Base-by-base conservation (phyloP, 306 rosid genomes). In the Phaseolus lunatus region DNA sequence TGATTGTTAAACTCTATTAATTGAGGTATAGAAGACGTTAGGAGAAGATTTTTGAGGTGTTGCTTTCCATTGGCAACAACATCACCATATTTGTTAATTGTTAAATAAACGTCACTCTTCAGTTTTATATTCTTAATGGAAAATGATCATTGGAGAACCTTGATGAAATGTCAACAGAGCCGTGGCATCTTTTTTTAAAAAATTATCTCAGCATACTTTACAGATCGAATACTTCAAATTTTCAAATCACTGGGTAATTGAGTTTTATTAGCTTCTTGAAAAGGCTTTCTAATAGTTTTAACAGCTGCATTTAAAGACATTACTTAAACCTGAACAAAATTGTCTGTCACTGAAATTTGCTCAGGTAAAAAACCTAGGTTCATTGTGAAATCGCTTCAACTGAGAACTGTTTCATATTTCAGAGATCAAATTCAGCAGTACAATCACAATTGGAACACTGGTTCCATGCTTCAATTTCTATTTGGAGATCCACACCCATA, bases 131-230 rank as follows among this genome's bases (percentile, higher is more conserved):
- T 78, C 8, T 20, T 74, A 37, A 71, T 52, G 66, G 84, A 88
- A 81, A 85, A 79, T 69, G 86, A 81, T 81, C 66, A 58, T 41
- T 88, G 77, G 44, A 81, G 73, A 76, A 59, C 57, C 78, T 85
- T 69, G 70, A 53, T 77, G 70, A 58, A 64, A 76, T 73, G 78
- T 78, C 75, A 86, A 81, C 84, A 67, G 4, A 78, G 43, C 23
- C 71, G 22, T 70, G 73, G 78, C 75, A 41, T 62, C 47, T 33
- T 81, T 62, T 70, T 15, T 50, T 29, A 20, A 23, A 54, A 57
- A 24, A 12, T 4, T 26, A 23, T 66, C 24, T 41, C 2, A 53
- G 75, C 65, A 67, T 61, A 48, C 23, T 70, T 24, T 70, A 33
- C 48, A 31, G 43, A 41, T 27, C 20, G 58, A 67, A 35, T 18